Evolutionary conservation across 148 eudicot species (phyloP), one percentile per base, ranked within the genome.

Genomic region (Linanthus parryae): DNA sequence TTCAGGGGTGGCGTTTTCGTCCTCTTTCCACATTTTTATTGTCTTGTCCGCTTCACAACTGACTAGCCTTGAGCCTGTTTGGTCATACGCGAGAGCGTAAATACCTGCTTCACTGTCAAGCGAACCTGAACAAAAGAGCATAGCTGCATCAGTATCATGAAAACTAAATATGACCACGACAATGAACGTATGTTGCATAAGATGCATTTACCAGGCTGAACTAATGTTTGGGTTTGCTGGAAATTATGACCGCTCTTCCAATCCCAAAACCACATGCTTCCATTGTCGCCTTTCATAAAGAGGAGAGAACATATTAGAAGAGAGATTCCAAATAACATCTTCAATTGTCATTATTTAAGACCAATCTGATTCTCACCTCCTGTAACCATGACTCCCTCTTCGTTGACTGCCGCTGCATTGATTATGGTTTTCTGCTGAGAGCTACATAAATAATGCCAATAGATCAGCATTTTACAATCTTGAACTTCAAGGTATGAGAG

Each of bases 181-280:
- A 36, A 30, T 28, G 12, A 10, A 47, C 8, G 1, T 9, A 19
- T 26, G 41, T 6, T 1, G 11, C 30, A 0, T 26, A 17, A 31
- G 25, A 62, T 9, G 52, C 62, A 48, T 64, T 30, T 31, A 91
- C 97, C 97, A 19, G 97, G 97, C 70, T 91, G 97, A 52, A 92
- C 98, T 17, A 92, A 79, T 24, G 98, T 83, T 56, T 91, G 95
- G 10, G 82, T 26, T 71, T 92, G 96, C 79, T 91, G 98, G 70
- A 91, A 91, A 64, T 82, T 86, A 56, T 91, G 95, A 56, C 98
- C 98, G 57, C 98, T 91, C 57, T 71, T 91, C 98, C 98, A 91
- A 56, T 91, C 98, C 98, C 98, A 91, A 63, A 91, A 91, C 98
- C 98, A 91, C 57, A 91, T 28, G 63, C 98, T 91, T 67, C 98